These are phyloP conservation scores for Onygena corvina DNA, from an alignment of 2,329 filamentous ascomycete genomes.

Conservation along the genomic window DNA sequence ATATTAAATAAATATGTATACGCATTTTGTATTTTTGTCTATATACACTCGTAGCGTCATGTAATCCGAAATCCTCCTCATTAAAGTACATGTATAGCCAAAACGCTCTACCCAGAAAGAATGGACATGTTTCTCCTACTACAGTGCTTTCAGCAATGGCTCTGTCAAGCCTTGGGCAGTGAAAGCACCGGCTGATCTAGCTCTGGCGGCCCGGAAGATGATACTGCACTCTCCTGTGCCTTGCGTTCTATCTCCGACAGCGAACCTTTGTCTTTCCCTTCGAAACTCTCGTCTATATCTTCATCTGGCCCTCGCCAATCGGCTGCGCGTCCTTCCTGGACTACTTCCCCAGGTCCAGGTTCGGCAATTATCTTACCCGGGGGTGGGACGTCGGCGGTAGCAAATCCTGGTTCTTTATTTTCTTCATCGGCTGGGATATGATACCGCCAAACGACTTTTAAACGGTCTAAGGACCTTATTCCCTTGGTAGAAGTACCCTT, in stretches of 20 bases:
- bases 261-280: background rate
- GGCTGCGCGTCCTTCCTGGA: slow-evolving; percentile 56
- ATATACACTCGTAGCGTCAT: background rate
- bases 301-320: slow-evolving; percentile 56
- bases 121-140: too few relatives aligned
- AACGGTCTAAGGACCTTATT: slow-evolving; percentile 62
- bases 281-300: background rate
- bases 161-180: background rate
- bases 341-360: slow-evolving; percentile 53
- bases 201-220: background rate
- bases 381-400: slow-evolving; percentile 16
- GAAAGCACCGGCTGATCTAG: background rate
- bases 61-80: background rate
- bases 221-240: background rate
- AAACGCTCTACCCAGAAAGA: background rate
- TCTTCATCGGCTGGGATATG: slow-evolving; percentile 19
- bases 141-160: background rate
- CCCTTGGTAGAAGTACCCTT: slow-evolving; percentile 80
- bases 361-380: slow-evolving; percentile 45
- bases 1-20: background rate
- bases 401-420: slow-evolving; percentile 11
- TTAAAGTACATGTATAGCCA: background rate
- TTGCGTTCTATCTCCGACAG: background rate
- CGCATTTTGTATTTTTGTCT: background rate
- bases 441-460: slow-evolving; percentile 74